Conservation (phyloP, 148 eudicot genomes). For the Chenopodium formosanum region DNA sequence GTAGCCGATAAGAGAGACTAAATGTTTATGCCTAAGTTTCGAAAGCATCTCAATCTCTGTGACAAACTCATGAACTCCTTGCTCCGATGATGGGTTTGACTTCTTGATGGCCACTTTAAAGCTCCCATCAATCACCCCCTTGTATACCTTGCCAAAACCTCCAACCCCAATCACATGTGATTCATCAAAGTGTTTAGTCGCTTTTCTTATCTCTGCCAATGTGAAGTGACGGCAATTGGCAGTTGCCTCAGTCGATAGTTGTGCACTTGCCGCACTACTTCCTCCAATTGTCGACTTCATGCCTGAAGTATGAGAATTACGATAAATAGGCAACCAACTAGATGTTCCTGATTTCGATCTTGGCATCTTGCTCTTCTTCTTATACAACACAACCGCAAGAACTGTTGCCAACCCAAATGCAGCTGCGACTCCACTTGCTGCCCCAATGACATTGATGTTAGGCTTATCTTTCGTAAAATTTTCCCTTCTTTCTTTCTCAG, state of each 20-base stretch:
- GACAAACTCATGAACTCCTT: conserved; percentile 54
- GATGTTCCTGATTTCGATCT: conserved; percentile 36
- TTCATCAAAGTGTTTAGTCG: conserved; percentile 51
- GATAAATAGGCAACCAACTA: conserved; percentile 44
- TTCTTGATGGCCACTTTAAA: conserved; percentile 51
- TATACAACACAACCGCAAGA: conserved; percentile 32
- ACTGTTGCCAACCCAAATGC: conserved; percentile 42
- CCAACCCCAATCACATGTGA: conserved; percentile 55
- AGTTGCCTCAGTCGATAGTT: conserved; percentile 46
- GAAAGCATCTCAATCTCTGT: conserved; percentile 65
- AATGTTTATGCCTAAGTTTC: conserved; percentile 51
- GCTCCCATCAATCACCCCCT: conserved; percentile 49
- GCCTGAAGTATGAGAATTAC: conserved; percentile 35
- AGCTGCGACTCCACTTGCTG: conserved; percentile 44
- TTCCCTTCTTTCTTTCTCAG: conserved; percentile 27
- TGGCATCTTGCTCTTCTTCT: conserved; percentile 36
- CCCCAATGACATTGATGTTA: conserved; percentile 39
- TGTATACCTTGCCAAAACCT: conserved; percentile 57
- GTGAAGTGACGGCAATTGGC: conserved; percentile 53
- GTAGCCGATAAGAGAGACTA: conserved; percentile 55
- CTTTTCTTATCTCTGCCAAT: conserved; percentile 43
- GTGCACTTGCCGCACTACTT: conserved; percentile 40
- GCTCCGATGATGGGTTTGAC: conserved; percentile 55
- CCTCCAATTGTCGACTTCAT: conserved; percentile 42
- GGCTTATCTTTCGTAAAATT: conserved; percentile 27